A percentile compares a stretch with the other conserved stretches of the same genome.
Conservation (phyloP, 1,139 yeast species). For the Suhomyces bolitotheri region DNA sequence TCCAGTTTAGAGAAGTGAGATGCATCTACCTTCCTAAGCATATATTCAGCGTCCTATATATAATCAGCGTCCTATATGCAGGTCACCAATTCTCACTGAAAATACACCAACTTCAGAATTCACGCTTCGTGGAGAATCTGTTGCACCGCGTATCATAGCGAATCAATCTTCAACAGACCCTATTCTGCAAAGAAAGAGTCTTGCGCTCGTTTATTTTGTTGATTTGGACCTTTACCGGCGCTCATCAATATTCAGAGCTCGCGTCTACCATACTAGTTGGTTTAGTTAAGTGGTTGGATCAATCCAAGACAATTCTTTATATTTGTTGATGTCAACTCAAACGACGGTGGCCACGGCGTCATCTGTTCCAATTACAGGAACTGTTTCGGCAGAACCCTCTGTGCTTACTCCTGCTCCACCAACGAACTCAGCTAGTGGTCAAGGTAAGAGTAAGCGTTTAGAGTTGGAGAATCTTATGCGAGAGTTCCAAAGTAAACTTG, state of each 20-base stretch:
- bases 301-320: slow-evolving; percentile 1
- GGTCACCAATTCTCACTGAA: slow-evolving; percentile 6
- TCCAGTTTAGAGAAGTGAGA: too few species aligned
- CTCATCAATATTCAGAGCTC: too few species aligned
- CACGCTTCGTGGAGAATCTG: slow-evolving; percentile 6
- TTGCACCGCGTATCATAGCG: slow-evolving; percentile 3
- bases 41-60: too few species aligned
- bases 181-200: too few species aligned
- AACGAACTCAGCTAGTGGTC: slow-evolving; percentile 5
- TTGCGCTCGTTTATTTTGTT: background rate
- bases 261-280: too few species aligned
- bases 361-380: slow-evolving; percentile 4
- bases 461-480: slow-evolving; percentile 74
- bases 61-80: too few species aligned
- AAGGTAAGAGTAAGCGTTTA: slow-evolving; percentile 46
- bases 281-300: too few species aligned
- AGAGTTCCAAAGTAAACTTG: slow-evolving; percentile 71
- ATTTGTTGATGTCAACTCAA: slow-evolving; percentile 6
- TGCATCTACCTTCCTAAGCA: too few species aligned
- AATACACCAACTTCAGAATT: slow-evolving; percentile 2
- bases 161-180: slow-evolving; percentile 4
- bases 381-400: slow-evolving; percentile 7
- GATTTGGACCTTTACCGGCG: too few species aligned
- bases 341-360: slow-evolving; percentile 6
- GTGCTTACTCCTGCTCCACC: slow-evolving; percentile 4